Conservation (phyloP, 2,329 filamentous ascomycete species). For the Fusarium compactum region DNA sequence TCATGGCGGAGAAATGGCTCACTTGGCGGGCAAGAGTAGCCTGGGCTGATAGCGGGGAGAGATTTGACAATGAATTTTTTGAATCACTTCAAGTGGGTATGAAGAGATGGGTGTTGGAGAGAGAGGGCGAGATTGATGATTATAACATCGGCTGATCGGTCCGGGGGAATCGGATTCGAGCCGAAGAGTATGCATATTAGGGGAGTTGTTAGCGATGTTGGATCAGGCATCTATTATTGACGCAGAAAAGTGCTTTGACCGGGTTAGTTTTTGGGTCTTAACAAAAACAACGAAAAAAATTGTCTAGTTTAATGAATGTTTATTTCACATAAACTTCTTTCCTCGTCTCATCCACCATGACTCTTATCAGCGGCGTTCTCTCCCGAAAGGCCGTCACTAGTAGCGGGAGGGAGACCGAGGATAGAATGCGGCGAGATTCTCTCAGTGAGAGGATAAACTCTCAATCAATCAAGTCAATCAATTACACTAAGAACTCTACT, state of each 20-base stretch:
- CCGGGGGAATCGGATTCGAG: constrained; percentile 33
- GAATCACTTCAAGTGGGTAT: constrained; percentile 54
- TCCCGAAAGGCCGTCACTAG: constrained; percentile 29
- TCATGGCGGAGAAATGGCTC: constrained; percentile 60
- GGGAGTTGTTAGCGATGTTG: constrained; percentile 1
- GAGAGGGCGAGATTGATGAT: constrained; percentile 51
- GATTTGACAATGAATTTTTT: constrained; percentile 54
- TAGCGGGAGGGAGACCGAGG: constrained; percentile 32
- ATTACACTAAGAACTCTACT: not conserved
- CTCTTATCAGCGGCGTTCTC: constrained; percentile 16
- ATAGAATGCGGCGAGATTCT: constrained; percentile 6
- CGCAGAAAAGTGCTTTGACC: not conserved
- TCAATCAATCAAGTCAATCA: not conserved
- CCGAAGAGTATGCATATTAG: constrained; percentile 26
- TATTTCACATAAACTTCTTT: not conserved
- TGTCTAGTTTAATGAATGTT: no score
- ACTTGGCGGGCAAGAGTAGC: constrained; percentile 58
- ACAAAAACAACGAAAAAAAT: no score
- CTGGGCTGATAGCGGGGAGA: constrained; percentile 51
- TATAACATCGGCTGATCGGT: constrained; percentile 45
- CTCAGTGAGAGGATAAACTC: constrained; percentile 9
- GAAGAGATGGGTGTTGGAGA: constrained; percentile 53
- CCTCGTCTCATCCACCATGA: not conserved
- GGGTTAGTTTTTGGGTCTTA: no score
- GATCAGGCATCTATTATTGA: constrained; percentile 13